Evolutionary conservation across 2,329 filamentous ascomycete genomes (phyloP).

Genomic region (Stemphylium vesicarium): DNA sequence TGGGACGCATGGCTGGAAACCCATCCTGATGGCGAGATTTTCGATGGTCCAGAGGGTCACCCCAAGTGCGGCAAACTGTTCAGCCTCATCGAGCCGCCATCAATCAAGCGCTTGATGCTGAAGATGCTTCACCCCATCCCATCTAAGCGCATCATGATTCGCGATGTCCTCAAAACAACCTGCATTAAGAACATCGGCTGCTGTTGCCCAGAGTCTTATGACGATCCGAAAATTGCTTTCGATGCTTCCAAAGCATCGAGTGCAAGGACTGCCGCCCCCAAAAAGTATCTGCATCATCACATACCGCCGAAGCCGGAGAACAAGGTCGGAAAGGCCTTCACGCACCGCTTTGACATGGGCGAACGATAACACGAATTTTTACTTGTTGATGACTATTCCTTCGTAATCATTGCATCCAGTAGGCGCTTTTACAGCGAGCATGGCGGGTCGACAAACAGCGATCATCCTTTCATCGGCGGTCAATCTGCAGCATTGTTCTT

Average conservation of each 20-base stretch:
- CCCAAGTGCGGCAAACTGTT: conserved; percentile 72
- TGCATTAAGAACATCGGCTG: conserved; percentile 79
- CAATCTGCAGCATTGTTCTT: background rate
- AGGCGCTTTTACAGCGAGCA: conserved; percentile 2
- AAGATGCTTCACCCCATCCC: conserved; percentile 86
- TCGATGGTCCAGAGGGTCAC: conserved; percentile 64
- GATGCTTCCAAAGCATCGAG: conserved; percentile 59
- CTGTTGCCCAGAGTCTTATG: conserved; percentile 75
- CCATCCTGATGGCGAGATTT: conserved; percentile 58
- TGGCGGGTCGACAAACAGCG: background rate
- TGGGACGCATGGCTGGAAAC: conserved; percentile 72
- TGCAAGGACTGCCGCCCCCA: conserved; percentile 45
- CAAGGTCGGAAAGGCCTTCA: conserved; percentile 43
- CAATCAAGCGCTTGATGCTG: conserved; percentile 72
- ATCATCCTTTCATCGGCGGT: background rate
- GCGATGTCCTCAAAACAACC: conserved; percentile 71
- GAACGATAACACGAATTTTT: conserved; percentile 31
- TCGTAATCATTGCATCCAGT: conserved; percentile 1
- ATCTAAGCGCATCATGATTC: conserved; percentile 70
- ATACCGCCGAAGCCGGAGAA: conserved; percentile 50
- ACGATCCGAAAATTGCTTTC: conserved; percentile 65
- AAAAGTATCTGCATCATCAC: conserved; percentile 54
- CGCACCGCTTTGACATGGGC: conserved; percentile 50
- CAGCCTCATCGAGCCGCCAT: conserved; percentile 67
- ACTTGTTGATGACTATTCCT: conserved; percentile 2